phyloP scores from a whole-genome alignment of 768 basidiomycete species.

The Strobilomyces dryophilus region DNA sequence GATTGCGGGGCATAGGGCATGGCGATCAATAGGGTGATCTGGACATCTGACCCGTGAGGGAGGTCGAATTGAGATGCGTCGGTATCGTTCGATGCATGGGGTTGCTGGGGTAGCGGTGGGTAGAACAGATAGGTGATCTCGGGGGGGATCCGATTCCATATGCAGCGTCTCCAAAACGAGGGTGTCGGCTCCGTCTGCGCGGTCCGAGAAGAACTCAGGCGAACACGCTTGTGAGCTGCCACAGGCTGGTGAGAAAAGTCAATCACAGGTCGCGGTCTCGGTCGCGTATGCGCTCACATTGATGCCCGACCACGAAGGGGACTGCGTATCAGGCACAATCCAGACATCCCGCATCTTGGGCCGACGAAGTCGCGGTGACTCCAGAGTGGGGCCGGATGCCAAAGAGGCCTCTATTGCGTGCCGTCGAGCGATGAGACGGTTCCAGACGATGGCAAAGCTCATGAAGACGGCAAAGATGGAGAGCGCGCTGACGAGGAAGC shows the following conservation, averaged over 20 bases:
- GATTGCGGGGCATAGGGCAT: conserved; percentile 22
- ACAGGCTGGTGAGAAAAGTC: conserved; percentile 19
- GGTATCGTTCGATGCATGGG: neutral
- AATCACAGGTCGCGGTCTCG: conserved; percentile 10
- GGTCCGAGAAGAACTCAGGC: neutral
- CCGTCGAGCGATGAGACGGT: conserved; percentile 30
- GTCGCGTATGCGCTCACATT: conserved; percentile 23
- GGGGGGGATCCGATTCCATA: conserved; percentile 16
- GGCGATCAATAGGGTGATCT: conserved; percentile 24
- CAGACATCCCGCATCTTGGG: conserved; percentile 25
- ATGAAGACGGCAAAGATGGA: conserved; percentile 31
- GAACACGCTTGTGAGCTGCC: conserved; percentile 11
- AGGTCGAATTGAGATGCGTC: conserved; percentile 2
- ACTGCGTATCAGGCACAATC: conserved; percentile 4
- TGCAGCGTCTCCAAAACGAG: conserved; percentile 20
- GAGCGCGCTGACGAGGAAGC: conserved; percentile 30
- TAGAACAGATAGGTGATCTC: conserved; percentile 29
- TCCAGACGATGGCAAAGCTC: conserved; percentile 28
- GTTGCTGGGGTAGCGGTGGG: conserved; percentile 9
- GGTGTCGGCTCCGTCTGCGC: conserved; percentile 3
- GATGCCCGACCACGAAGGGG: conserved; percentile 11
- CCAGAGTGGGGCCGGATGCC: neutral
- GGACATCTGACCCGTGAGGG: conserved; percentile 21
- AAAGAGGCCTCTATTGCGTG: conserved; percentile 24
- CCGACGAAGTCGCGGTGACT: conserved; percentile 4